Conservation (phyloP, 176 grass and related monocot genomes). For the Phoenix roebelenii region DNA sequence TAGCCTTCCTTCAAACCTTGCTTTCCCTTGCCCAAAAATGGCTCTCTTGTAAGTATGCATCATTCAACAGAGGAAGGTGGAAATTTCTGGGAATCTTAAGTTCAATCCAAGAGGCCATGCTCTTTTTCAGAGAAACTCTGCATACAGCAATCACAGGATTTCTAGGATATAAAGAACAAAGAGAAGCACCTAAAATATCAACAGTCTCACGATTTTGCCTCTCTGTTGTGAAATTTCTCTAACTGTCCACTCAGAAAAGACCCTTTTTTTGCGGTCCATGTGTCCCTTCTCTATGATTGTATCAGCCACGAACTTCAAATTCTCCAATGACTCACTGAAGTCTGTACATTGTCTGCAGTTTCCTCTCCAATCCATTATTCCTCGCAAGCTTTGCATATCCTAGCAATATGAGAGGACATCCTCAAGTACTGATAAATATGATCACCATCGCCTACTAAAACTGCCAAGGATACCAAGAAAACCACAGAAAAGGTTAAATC, state of each 20-base stretch:
- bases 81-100: slow-evolving; percentile 74
- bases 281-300: slow-evolving; percentile 36
- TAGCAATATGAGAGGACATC: slow-evolving; percentile 19
- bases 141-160: slow-evolving; percentile 62
- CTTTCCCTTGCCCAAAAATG: slow-evolving; percentile 40
- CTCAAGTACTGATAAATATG: slow-evolving; percentile 62
- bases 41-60: slow-evolving; percentile 46
- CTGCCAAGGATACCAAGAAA: slow-evolving; percentile 79
- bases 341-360: slow-evolving; percentile 13
- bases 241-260: slow-evolving; percentile 17
- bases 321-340: slow-evolving; percentile 27
- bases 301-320: slow-evolving; percentile 58
- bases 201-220: not conserved
- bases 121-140: slow-evolving; percentile 36
- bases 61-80: slow-evolving; percentile 64
- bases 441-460: slow-evolving; percentile 57
- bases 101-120: slow-evolving; percentile 45
- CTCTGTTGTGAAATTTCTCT: slow-evolving; percentile 1
- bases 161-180: slow-evolving; percentile 33
- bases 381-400: slow-evolving; percentile 8
- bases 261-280: slow-evolving; percentile 18
- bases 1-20: no score
- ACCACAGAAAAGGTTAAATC: slow-evolving; percentile 62
- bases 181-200: slow-evolving; percentile 21
- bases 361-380: slow-evolving; percentile 4